Evolutionary conservation across 2,329 filamentous ascomycete species (phyloP).

Genomic region (Trichoderma koningiopsis): DNA sequence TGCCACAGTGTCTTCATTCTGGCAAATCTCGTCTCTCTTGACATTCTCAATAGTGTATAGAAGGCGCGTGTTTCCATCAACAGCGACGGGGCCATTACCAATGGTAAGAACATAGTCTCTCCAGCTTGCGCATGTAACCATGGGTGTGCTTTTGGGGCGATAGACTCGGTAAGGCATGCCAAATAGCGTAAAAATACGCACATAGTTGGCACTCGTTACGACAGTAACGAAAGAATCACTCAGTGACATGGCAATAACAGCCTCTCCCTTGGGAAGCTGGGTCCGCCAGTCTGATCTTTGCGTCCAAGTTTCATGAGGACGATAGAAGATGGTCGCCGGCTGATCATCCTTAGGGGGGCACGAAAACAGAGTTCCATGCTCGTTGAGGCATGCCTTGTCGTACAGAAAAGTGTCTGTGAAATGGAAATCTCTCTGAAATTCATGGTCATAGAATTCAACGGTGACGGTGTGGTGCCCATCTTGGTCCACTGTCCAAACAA

Average conservation of each 20-base stretch:
- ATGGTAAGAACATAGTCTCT: conserved; percentile 95
- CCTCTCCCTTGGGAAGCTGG: conserved; percentile 82
- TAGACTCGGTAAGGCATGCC: conserved; percentile 88
- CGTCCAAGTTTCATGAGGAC: conserved; percentile 97
- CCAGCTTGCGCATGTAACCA: conserved; percentile 92
- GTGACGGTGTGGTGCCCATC: conserved; percentile 92
- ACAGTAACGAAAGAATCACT: conserved; percentile 90
- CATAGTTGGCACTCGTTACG: conserved; percentile 82
- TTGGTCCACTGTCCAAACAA: conserved; percentile 96
- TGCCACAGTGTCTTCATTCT: conserved; percentile 90
- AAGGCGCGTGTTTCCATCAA: conserved; percentile 75
- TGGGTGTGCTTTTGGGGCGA: conserved; percentile 84
- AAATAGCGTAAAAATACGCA: conserved; percentile 90
- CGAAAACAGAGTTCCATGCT: conserved; percentile 83
- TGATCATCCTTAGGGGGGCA: conserved; percentile 68
- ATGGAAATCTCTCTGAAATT: conserved; percentile 90
- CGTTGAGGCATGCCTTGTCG: conserved; percentile 90
- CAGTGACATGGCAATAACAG: conserved; percentile 83
- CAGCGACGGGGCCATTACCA: conserved; percentile 83
- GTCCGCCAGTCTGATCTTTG: conserved; percentile 88
- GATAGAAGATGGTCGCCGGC: conserved; percentile 87
- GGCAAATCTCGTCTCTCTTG: conserved; percentile 89
- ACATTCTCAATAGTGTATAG: conserved; percentile 94
- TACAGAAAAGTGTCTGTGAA: conserved; percentile 96
- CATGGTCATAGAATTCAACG: conserved; percentile 95